Evolutionary conservation across 2,329 filamentous ascomycete species (phyloP), one percentile per base, ranked within the genome.

Genomic region (Aspergillus fijiensis): DNA sequence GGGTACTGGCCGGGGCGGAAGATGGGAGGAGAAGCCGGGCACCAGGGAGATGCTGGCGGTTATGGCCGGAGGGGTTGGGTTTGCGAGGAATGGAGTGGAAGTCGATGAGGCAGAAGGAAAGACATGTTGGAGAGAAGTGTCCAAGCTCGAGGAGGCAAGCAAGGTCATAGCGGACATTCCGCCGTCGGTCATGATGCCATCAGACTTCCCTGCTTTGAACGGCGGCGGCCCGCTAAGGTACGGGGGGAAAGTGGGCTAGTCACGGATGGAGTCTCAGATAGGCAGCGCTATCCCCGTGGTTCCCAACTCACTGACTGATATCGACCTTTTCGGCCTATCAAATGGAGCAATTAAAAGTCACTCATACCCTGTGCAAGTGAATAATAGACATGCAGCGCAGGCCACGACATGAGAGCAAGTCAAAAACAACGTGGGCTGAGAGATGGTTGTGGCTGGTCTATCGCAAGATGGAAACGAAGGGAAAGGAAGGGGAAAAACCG

Each of bases 1-100:
- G 53, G 68, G 62, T 50, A 70, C 63, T 47, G 68, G 69, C 57
- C 72, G 72, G 64, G 66, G 65, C 51, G 68, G 66, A 48, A 66
- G 60, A 61, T 61, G 57, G 39, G 57, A 63, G 59, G 66, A 59
- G 62, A 64, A 58, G 64, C 63, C 63, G 49, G 66, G 58, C 53
- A 58, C 56, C 16, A 51, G 60, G 47, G 61, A 63, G 48, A 61
- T 50, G 57, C 58, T 63, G 61, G 67, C 66, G 60, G 66, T 64
- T 64, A 68, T 60, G 58, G 64, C 63, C n/a, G 39, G 39, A 63
- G 65, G 57, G 57, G 39, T 39, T 23, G 61, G 58, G 48, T 61
- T 27, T 47, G 54, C 51, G 23, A 63, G 53, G 42, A 57, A 59
- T 27, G 47, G 33, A 49, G 57, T 25, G 49, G 65, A 59, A 51